phyloP scores from a whole-genome alignment of 768 basidiomycete genomes.

The Russula emetica region DNA sequence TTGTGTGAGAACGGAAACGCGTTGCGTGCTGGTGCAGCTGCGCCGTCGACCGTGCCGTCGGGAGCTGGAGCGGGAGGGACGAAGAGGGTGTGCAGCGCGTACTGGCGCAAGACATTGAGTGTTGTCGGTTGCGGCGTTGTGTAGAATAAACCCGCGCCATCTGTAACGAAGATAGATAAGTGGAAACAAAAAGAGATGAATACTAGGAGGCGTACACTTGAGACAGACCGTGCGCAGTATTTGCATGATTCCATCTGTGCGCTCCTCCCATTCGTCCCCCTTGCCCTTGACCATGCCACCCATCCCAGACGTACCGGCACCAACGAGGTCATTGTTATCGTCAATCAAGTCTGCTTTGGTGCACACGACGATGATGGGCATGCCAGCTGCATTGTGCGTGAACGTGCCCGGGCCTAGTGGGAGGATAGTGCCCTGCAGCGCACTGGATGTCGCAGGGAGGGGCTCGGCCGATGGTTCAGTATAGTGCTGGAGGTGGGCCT shows the following conservation, averaged over 20 bases:
- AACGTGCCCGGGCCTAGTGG: conserved; percentile 84
- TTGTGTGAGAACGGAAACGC: conserved; percentile 82
- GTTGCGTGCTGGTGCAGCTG: conserved; percentile 55
- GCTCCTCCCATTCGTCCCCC: conserved; percentile 91
- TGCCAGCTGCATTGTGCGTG: conserved; percentile 79
- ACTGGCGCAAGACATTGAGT: conserved; percentile 71
- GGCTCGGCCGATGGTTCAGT: conserved; percentile 71
- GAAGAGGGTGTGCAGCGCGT: conserved; percentile 79
- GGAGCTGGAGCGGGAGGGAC: conserved; percentile 60
- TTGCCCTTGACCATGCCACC: conserved; percentile 90
- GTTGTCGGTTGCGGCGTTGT: conserved; percentile 79
- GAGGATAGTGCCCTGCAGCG: conserved; percentile 60
- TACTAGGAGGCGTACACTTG: conserved; percentile 60
- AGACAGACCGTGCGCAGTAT: conserved; percentile 88
- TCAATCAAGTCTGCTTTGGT: conserved; percentile 94
- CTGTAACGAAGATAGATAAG: conserved; percentile 39
- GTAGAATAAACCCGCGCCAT: conserved; percentile 90
- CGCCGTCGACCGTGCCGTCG: conserved; percentile 34
- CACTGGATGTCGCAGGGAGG: conserved; percentile 55
- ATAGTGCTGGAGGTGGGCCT: conserved; percentile 87
- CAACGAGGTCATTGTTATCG: conserved; percentile 65
- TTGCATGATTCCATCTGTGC: conserved; percentile 93
- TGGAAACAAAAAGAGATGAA: conserved; percentile 1
- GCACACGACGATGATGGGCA: conserved; percentile 86
- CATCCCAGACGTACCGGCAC: conserved; percentile 72